Conservation (phyloP, 352 stramenopile genomes). For the Pythium oligandrum region DNA sequence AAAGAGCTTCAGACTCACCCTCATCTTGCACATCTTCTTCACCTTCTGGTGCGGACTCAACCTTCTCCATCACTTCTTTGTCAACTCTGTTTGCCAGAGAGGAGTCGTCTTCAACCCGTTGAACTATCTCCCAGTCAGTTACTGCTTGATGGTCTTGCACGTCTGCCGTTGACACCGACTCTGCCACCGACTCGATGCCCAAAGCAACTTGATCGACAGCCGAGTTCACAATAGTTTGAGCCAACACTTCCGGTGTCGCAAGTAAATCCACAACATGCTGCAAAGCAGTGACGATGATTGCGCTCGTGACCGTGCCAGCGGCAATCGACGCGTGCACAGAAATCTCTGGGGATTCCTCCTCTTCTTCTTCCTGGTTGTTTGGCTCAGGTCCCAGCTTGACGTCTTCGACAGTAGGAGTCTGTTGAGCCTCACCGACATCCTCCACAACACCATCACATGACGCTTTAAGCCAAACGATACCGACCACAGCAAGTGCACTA, state of each 20-base stretch:
- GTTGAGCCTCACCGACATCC: not conserved
- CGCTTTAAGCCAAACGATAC: too few species aligned
- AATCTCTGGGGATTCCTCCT: conserved; percentile 1
- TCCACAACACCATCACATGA: too few species aligned
- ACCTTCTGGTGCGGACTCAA: too few species aligned
- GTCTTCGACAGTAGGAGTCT: not conserved
- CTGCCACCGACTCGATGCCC: not conserved
- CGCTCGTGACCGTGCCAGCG: conserved; percentile 13
- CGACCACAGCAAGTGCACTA: not conserved
- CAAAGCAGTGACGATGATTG: conserved; percentile 23
- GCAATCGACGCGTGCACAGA: conserved; percentile 14
- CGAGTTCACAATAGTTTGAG: conserved; percentile 13
- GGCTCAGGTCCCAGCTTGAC: not conserved
- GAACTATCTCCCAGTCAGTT: not conserved
- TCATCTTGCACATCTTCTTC: not conserved
- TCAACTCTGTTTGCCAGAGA: not conserved
- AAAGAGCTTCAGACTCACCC: conserved; percentile 1
- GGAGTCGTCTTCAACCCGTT: not conserved
- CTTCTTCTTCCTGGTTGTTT: not conserved
- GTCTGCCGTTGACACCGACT: not conserved
- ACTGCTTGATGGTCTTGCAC: not conserved
- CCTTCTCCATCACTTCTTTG: not conserved
- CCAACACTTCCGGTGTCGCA: conserved; percentile 3
- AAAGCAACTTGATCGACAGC: conserved; percentile 5
- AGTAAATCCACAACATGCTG: conserved; percentile 21